Evolutionary conservation across 768 basidiomycete species (phyloP), one percentile per base, ranked within the genome.

Genomic region (Glaciozyma antarctica): DNA sequence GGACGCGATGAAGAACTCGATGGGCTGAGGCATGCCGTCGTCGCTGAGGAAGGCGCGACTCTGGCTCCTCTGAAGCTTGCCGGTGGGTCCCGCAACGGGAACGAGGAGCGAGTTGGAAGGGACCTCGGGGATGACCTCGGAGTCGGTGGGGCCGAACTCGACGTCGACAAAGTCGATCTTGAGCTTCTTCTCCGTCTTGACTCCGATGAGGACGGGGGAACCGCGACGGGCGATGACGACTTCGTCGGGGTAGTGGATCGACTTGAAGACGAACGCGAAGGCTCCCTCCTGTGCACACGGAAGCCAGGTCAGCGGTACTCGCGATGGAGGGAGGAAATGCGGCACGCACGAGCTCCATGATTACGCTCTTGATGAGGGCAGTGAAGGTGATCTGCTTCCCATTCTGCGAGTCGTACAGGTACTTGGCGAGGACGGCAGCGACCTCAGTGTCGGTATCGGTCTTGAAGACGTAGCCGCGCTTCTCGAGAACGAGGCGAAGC

Each of bases 91-190:
- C 28, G 71, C 72, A 44, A 79, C 79, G 44, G 78, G 49, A 58
- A 60, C 41, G 84, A 44, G 89, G 87, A 38, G 78, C 76, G 19
- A 84, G 53, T 84, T 81, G n/a, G 78, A 79, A 26, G 82, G n/a
- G 32, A 52, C 26, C 28, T 45, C 61, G 58, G 45, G 58, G 10
- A 48, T 57, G 24, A 44, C 58, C 47, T 65, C 63, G 1, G 63
- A 57, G 24, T 70, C 69, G 49, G 61, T 62, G 16, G 66, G 61
- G 66, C 80, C 78, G 44, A 98, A 85, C 77, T 98, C 93, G 63
- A 99, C 95, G 78, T 98, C 95, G 55, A 99, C 94, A 72, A 99
- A 98, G 80, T 99, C 95, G 47, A 98, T 94, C 81, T 99, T 99
- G 74, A 99, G 83, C 79, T 98, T 98, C 83, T 95, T 93, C 77